Base-by-base conservation (phyloP, 2,329 filamentous ascomycete genomes). In the Metarhizium robertsii region DNA sequence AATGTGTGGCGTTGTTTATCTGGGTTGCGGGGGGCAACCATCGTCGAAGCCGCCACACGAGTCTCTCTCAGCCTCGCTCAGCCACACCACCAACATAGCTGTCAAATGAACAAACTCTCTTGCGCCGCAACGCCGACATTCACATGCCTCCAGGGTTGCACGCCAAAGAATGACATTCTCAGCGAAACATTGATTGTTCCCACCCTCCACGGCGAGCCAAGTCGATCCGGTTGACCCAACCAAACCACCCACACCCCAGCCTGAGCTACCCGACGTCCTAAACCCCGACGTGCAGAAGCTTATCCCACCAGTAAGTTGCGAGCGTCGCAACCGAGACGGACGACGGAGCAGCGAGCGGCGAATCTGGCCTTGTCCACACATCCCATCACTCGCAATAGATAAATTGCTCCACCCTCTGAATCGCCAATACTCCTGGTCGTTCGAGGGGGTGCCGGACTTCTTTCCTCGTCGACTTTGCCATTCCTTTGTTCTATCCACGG, bases 1-100 rank as follows among this genome's bases (percentile, higher is more conserved):
- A 29, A 8, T 25, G 40, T 40, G 25, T 16, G 46, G 38, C 46
- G 52, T 38, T 57, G 57, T 59, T 59, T 60, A 56, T 55, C 55
- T 34, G n/a, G 1, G 53, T 60, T 38, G 57, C 45, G 43, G 29
- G 51, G 55, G 57, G 55, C 53, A 58, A 60, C 54, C 25, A 8
- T 32, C 5, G 20, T 36, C 29, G 18, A 4, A 11, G 6, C n/a
- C 42, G 42, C 42, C 42, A 20, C 42, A 45, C 42, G 3, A 48
- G 25, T 20, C 13, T 30, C 25, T 6, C 20, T 13, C 43, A 46
- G 7, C 25, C 25, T 30, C 45, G 4, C 20, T 29, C 18, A 18
- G 49, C 32, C 40, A 36, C 40, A 48, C 4, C 50, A 36, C 32
- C 40, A 4, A 6, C 8, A 10, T 11, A n/a, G 36, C 25, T 40